These are phyloP conservation scores for Sarocladiaceae sp. DNA, from an alignment of 2,329 filamentous ascomycete genomes.

Conservation along the genomic window DNA sequence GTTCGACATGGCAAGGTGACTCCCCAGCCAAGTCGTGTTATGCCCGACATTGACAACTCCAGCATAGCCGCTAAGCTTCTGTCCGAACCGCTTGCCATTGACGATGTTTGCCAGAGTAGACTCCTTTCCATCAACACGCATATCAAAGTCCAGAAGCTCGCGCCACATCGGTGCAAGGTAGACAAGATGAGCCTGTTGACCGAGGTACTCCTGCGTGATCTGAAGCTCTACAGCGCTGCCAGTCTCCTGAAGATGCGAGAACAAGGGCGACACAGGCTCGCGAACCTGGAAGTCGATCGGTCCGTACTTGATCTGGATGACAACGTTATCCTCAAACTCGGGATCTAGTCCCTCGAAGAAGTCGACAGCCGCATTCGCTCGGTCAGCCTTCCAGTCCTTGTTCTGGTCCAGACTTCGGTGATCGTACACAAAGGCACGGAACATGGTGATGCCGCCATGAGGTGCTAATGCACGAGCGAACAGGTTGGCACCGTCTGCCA, in stretches of 20 bases:
- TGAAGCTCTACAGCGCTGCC: constrained; percentile 56
- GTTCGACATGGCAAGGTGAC: constrained; percentile 64
- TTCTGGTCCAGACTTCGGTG: constrained; percentile 38
- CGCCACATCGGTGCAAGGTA: constrained; percentile 66
- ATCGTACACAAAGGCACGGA: constrained; percentile 67
- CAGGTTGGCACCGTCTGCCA: constrained; percentile 62
- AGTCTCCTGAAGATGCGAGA: constrained; percentile 42
- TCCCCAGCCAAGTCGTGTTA: constrained; percentile 62
- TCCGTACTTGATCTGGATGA: constrained; percentile 68
- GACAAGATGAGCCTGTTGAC: constrained; percentile 62
- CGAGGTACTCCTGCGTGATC: constrained; percentile 64
- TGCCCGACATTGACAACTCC: constrained; percentile 62
- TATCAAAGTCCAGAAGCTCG: constrained; percentile 59
- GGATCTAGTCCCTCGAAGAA: constrained; percentile 60
- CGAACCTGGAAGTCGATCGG: constrained; percentile 59
- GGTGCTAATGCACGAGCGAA: constrained; percentile 55
- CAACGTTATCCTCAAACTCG: constrained; percentile 62
- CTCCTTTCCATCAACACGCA: constrained; percentile 50
- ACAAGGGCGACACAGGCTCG: constrained; percentile 57
- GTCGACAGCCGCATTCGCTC: constrained; percentile 63
- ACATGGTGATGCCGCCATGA: constrained; percentile 59
- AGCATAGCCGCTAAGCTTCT: constrained; percentile 53
- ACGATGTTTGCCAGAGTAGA: constrained; percentile 56
- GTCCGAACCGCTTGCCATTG: constrained; percentile 51
- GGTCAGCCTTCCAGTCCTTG: constrained; percentile 57